A percentile compares a stretch with the other conserved stretches of the same genome.
Evolutionary conservation across 2,329 filamentous ascomycete species (phyloP).

Genomic region (Juglanconis oblonga): DNA sequence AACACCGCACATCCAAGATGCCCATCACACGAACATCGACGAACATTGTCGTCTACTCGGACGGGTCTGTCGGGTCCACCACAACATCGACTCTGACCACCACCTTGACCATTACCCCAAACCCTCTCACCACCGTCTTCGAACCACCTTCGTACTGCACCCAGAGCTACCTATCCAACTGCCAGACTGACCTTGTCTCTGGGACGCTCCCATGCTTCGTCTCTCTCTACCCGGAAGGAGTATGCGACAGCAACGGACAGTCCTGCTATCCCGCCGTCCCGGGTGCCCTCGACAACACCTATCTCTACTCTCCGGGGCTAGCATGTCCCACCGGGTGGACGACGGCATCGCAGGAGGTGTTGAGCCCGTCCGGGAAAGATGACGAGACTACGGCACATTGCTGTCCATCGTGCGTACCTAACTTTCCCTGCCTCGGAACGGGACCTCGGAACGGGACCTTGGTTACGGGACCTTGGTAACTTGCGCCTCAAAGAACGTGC

Average conservation of each 20-base stretch:
- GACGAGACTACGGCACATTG: conserved; percentile 16
- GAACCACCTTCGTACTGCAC: conserved; percentile 12
- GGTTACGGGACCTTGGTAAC: no score
- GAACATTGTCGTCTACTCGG: background rate
- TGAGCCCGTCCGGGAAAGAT: conserved; percentile 3
- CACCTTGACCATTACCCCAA: conserved; percentile 3
- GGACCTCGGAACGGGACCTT: background rate
- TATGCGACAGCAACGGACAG: conserved; percentile 11
- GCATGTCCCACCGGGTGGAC: conserved; percentile 12
- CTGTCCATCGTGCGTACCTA: conserved; percentile 13
- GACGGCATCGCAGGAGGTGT: conserved; percentile 11
- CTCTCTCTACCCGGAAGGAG: conserved; percentile 3
- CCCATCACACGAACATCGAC: conserved; percentile 6
- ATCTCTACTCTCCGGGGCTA: conserved; percentile 12
- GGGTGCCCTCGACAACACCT: conserved; percentile 8
- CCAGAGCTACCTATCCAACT: conserved; percentile 13
- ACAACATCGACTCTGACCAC: conserved; percentile 1
- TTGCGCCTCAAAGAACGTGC: no score
- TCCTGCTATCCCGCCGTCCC: conserved; percentile 9
- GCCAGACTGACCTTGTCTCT: conserved; percentile 7
- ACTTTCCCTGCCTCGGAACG: background rate
- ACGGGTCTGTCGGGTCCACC: background rate
- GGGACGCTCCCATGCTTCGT: conserved; percentile 6
- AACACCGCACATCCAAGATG: background rate
- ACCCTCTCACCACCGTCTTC: conserved; percentile 11